These are phyloP conservation scores for Epichloe elymi DNA, from an alignment of 2,329 filamentous ascomycete species.

Conservation along the genomic window DNA sequence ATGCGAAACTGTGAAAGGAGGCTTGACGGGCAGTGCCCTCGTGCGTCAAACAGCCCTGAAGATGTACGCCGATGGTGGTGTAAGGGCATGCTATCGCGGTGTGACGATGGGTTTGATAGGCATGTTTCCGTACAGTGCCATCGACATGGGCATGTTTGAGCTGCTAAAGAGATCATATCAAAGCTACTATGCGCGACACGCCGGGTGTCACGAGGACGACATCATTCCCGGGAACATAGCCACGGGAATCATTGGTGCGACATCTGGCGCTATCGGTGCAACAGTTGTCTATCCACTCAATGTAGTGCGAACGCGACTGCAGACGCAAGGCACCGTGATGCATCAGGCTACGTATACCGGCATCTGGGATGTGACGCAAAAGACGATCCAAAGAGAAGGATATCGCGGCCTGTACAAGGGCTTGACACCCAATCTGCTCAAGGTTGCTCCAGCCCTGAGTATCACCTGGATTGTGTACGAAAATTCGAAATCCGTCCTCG, in stretches of 20 bases:
- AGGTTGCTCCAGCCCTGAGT: conserved; percentile 89
- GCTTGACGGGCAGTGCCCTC: conserved; percentile 68
- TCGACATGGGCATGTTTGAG: conserved; percentile 93
- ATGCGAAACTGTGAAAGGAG: conserved; percentile 82
- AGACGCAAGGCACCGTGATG: conserved; percentile 87
- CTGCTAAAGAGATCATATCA: conserved; percentile 69
- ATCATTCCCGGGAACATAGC: conserved; percentile 67
- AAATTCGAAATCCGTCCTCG: conserved; percentile 65
- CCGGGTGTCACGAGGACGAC: conserved; percentile 70
- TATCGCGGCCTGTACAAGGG: conserved; percentile 84
- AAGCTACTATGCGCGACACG: conserved; percentile 52
- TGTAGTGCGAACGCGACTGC: conserved; percentile 76
- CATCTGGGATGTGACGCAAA: conserved; percentile 75
- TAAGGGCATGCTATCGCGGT: conserved; percentile 75
- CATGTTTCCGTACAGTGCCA: conserved; percentile 96
- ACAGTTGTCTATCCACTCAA: conserved; percentile 94
- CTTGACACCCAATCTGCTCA: conserved; percentile 85
- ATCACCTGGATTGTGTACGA: conserved; percentile 94
- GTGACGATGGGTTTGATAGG: conserved; percentile 87
- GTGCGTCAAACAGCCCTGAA: conserved; percentile 72
- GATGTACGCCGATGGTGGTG: conserved; percentile 68
- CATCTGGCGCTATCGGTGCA: conserved; percentile 83
- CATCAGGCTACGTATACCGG: conserved; percentile 85
- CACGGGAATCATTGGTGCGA: conserved; percentile 79
- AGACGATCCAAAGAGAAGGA: conserved; percentile 75